Percentiles rank a stretch among this genome's conserved stretches.
Conservation (phyloP, 1,284 basidiomycete species). For the Apiotrichum gracile region DNA sequence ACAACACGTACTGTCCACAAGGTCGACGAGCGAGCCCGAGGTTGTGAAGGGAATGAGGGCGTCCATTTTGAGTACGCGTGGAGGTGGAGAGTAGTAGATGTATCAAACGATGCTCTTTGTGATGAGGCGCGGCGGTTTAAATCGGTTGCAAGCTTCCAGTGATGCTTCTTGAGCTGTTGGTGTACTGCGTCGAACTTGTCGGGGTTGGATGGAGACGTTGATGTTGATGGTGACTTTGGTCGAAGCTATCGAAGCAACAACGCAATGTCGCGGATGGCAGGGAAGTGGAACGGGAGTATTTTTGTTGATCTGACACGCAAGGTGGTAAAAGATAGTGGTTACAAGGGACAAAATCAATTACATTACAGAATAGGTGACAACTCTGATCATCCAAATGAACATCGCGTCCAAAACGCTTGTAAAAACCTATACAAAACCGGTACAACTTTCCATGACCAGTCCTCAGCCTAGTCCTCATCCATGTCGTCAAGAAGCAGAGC, state of each 20-base stretch:
- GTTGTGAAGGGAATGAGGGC: constrained; percentile 94
- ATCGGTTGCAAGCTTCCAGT: too few relatives aligned
- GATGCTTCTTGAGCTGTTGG: too few relatives aligned
- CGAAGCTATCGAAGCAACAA: background rate
- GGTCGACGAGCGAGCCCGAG: constrained; percentile 91
- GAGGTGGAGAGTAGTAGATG: too few relatives aligned
- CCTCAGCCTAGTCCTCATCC: background rate
- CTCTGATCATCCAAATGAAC: background rate
- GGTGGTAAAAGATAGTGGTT: background rate
- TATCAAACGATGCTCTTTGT: too few relatives aligned
- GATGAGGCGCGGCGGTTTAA: too few relatives aligned
- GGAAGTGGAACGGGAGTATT: too few relatives aligned
- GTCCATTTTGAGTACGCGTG: constrained; percentile 58
- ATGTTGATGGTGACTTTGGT: constrained; percentile 2
- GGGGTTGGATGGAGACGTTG: background rate
- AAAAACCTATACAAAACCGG: too few relatives aligned
- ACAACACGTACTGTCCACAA: constrained; percentile 91
- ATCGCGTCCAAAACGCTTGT: too few relatives aligned
- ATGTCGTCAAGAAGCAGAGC: constrained; percentile 6
- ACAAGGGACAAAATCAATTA: background rate
- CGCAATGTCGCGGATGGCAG: too few relatives aligned
- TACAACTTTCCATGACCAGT: background rate
- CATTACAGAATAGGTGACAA: background rate
- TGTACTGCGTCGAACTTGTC: background rate
- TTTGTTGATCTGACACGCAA: background rate